Evolutionary conservation across 1,284 basidiomycete genomes (phyloP).

Genomic region (Austropuccinia psidii): DNA sequence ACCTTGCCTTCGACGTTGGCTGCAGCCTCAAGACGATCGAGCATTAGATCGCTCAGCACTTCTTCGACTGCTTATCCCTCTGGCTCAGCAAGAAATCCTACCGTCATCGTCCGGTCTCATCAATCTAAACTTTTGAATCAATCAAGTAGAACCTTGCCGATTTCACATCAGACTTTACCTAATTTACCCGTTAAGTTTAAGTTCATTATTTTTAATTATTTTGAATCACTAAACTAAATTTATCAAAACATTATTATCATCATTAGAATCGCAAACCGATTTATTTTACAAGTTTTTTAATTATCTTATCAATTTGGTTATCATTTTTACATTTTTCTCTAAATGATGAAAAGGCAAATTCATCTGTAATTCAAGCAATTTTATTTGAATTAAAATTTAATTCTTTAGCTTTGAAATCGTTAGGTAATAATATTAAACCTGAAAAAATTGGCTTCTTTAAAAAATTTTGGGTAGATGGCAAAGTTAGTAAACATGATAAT

Average conservation of each 20-base stretch:
- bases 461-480: constrained; percentile 30
- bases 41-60: constrained; percentile 5
- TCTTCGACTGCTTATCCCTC: constrained; percentile 34
- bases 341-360: constrained; percentile 32
- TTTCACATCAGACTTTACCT: constrained; percentile 8
- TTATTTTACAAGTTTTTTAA: constrained; percentile 9
- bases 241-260: not conserved
- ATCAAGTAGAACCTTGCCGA: constrained; percentile 6
- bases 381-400: constrained; percentile 26
- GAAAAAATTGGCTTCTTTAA: constrained; percentile 21
- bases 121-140: too few species aligned
- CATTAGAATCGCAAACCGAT: constrained; percentile 13
- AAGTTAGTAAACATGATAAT: not conserved
- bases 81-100: constrained; percentile 30
- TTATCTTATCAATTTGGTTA: constrained; percentile 19
- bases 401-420: not conserved
- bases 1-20: too few species aligned
- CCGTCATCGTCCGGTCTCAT: not conserved
- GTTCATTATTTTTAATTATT: not conserved
- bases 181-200: constrained; percentile 2
- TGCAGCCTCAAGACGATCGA: too few species aligned
- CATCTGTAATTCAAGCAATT: constrained; percentile 22
- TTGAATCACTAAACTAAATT: not conserved
- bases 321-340: constrained; percentile 28
- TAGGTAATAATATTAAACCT: constrained; percentile 12